These are phyloP conservation scores for Cystobasidium pallidum DNA, from an alignment of 1,284 basidiomycete species.

Conservation along the genomic window DNA sequence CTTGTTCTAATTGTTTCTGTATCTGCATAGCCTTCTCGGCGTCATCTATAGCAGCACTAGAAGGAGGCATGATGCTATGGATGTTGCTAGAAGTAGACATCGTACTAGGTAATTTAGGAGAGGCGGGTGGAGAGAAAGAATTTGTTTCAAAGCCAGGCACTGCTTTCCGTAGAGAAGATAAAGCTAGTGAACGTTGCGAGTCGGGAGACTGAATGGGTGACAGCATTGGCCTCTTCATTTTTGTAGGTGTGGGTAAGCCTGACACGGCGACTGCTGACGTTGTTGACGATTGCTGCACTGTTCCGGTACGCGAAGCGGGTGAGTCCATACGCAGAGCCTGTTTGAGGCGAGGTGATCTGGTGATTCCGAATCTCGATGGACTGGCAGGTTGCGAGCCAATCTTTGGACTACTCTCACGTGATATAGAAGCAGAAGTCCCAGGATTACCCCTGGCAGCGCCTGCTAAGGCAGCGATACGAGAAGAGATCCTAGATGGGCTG, in stretches of 20 bases:
- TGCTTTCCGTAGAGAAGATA: constrained; percentile 27
- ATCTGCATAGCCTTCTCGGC: not conserved
- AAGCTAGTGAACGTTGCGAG: constrained; percentile 18
- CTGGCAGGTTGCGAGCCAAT: constrained; percentile 2
- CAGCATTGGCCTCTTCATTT: constrained; percentile 21
- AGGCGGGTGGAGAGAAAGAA: constrained; percentile 26
- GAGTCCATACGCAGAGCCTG: constrained; percentile 1
- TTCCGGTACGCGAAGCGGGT: not conserved
- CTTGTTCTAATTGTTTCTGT: not conserved
- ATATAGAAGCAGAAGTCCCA: not conserved
- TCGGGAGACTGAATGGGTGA: constrained; percentile 30
- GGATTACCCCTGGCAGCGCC: constrained; percentile 5
- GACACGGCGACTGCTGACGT: constrained; percentile 10
- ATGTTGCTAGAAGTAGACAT: constrained; percentile 17
- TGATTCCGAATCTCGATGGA: constrained; percentile 21
- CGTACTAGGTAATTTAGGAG: constrained; percentile 27
- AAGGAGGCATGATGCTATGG: not conserved
- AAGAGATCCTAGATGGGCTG: constrained; percentile 23
- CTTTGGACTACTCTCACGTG: not conserved
- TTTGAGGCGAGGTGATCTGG: constrained; percentile 29
- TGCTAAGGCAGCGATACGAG: constrained; percentile 23
- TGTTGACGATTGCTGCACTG: not conserved
- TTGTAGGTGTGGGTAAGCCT: constrained; percentile 18
- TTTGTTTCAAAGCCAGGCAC: constrained; percentile 32
- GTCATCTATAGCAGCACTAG: not conserved